A percentile compares a stretch with the other conserved stretches of the same genome.
Evolutionary conservation across 306 rosid species (phyloP).

Genomic region (Lagenaria siceraria): DNA sequence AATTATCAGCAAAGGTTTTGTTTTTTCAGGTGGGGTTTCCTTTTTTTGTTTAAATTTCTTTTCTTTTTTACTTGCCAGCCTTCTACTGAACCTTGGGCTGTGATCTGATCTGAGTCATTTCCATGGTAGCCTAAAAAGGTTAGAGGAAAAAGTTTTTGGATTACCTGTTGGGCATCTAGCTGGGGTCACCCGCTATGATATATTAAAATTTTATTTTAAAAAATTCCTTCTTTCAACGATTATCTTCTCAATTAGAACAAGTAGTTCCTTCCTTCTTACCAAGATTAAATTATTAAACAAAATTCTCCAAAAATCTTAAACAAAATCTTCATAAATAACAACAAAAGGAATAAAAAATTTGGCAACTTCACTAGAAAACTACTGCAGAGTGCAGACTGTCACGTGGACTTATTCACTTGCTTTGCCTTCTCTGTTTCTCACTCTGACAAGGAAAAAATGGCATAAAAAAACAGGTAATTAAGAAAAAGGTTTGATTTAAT

Average conservation of each 20-base stretch:
- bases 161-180: neutral
- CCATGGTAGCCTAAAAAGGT: neutral
- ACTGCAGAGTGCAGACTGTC: neutral
- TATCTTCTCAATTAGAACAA: neutral
- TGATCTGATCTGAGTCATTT: neutral
- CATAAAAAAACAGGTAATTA: neutral
- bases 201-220: too few species aligned
- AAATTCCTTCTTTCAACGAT: neutral
- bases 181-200: neutral
- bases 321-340: neutral
- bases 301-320: too few species aligned
- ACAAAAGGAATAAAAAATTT: neutral
- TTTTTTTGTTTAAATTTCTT: neutral
- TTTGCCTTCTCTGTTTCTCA: neutral
- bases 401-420: neutral
- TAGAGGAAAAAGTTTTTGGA: neutral
- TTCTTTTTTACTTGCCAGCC: neutral
- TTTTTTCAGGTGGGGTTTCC: neutral
- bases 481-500: neutral
- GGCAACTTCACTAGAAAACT: neutral
- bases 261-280: neutral
- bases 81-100: neutral
- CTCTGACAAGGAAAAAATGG: neutral
- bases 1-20: neutral
- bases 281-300: neutral